Evolutionary conservation across 768 basidiomycete genomes (phyloP).

Genomic region (Mrakia blollopis): DNA sequence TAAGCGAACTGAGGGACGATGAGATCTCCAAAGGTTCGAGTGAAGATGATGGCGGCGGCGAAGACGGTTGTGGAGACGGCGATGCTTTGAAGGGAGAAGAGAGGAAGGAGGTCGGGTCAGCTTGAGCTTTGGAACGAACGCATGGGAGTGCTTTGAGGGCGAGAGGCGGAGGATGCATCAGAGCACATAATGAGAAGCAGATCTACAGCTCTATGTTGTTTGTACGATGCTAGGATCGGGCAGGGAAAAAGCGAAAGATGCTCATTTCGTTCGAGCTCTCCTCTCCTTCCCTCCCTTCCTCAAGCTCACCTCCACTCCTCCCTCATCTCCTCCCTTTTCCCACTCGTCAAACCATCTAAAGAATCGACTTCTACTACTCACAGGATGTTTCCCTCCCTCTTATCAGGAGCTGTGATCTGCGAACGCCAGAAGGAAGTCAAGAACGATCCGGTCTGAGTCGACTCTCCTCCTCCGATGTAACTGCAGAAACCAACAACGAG

Average conservation of each 20-base stretch:
- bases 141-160: neutral
- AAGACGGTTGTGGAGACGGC: constrained; percentile 32
- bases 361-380: neutral
- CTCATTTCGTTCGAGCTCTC: neutral
- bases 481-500: neutral
- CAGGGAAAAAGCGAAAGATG: neutral
- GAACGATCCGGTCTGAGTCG: constrained; percentile 1
- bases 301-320: neutral
- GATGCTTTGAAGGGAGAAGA: constrained; percentile 8
- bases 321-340: neutral
- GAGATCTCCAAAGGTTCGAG: constrained; percentile 31
- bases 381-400: constrained; percentile 31
- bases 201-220: too few species aligned
- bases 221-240: too few species aligned
- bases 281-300: neutral
- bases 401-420: constrained; percentile 28
- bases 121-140: neutral
- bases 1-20: constrained; percentile 28
- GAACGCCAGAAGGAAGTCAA: constrained; percentile 28
- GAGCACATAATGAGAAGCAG: neutral
- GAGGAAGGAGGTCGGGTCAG: neutral
- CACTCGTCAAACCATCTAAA: neutral
- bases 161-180: neutral
- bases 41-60: constrained; percentile 30
- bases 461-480: constrained; percentile 25